phyloP scores from a whole-genome alignment of 495 filamentous ascomycete species.

The Penicillium riverlandense region DNA sequence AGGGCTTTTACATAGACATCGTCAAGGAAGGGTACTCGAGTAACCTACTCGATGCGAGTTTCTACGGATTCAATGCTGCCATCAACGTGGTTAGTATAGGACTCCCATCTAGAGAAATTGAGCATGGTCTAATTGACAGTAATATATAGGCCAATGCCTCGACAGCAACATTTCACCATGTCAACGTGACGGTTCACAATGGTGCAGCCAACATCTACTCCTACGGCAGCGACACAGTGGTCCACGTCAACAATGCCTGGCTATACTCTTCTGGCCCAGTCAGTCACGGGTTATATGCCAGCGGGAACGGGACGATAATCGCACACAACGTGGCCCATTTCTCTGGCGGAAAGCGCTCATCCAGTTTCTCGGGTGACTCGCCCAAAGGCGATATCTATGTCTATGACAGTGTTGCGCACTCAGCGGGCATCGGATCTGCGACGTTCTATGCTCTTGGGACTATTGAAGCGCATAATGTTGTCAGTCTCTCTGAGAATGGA shows the following conservation, averaged over 20 bases:
- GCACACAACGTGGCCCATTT: slow-evolving; percentile 6
- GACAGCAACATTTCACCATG: slow-evolving; percentile 3
- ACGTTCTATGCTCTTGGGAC: slow-evolving; percentile 10
- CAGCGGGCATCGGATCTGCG: slow-evolving; percentile 12
- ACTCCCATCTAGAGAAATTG: neutral
- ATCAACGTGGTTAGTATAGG: slow-evolving; percentile 7
- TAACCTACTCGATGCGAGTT: slow-evolving; percentile 10
- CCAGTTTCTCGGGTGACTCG: slow-evolving; percentile 12
- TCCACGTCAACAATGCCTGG: slow-evolving; percentile 11
- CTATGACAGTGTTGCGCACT: slow-evolving; percentile 10
- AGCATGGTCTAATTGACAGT: neutral
- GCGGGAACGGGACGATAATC: slow-evolving; percentile 11
- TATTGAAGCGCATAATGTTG: slow-evolving; percentile 5
- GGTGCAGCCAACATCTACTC: slow-evolving; percentile 8
- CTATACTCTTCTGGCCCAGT: slow-evolving; percentile 15
- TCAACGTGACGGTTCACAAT: slow-evolving; percentile 11
- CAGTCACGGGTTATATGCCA: slow-evolving; percentile 11
- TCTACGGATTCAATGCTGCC: slow-evolving; percentile 13
- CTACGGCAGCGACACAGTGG: slow-evolving; percentile 7
- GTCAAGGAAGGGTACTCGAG: slow-evolving; percentile 11
- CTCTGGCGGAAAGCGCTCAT: slow-evolving; percentile 12
- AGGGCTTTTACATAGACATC: slow-evolving; percentile 3
- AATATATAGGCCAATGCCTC: slow-evolving; percentile 7
- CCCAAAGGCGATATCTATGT: slow-evolving; percentile 10
- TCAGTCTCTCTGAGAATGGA: slow-evolving; percentile 7